Base-by-base conservation (phyloP, 2,329 filamentous ascomycete genomes). In the Cytospora leucostoma region DNA sequence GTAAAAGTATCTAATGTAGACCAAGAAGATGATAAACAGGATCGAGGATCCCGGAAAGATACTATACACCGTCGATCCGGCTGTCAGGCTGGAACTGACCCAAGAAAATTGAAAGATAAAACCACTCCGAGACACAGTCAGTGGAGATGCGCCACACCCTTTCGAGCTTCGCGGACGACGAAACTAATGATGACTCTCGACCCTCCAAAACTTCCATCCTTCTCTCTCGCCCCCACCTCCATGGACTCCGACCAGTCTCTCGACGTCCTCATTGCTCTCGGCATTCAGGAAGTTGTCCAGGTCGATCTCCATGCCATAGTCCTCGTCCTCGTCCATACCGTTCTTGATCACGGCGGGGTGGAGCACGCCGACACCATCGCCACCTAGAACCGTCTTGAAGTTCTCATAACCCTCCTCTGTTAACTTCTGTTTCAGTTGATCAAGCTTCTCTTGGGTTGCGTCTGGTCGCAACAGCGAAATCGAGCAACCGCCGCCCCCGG, bases 291-390 rank as follows among this genome's bases (percentile, higher is more conserved):
- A 87, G 64, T 81, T 82, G 64, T 97, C 92, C 71, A 94, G 83
- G 70, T 97, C 91, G 71, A 99, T 98, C 77, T 97, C 93, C 79
- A 95, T 92, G 32, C 92, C 92, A 38, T 92, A 92, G 67, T 92
- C 86, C 0, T 85, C 82, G 68, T 92, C 89, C 70, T 92, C 89
- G 44, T 89, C 87, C n/a, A 84, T 86, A 7, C 90, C 91, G 65
- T 96, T 96, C 74, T 92, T 91, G 33, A 97, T 80, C 0, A 97
- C 89, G 0, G 95, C 95, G 0, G 95, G 95, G 87, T 91, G 97
- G 5, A 99, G 83, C 1, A 99, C 92, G 44, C 95, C 95, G 1
- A 99, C 92, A 13, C 95, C 95, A 71, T 97, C 92, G 47, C 94
- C 93, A 4, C 93, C 95, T 0, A 99, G 84, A 0, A 91, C 97